phyloP scores from a whole-genome alignment of 2,329 filamentous ascomycete species.

The Diaporthe sp. region DNA sequence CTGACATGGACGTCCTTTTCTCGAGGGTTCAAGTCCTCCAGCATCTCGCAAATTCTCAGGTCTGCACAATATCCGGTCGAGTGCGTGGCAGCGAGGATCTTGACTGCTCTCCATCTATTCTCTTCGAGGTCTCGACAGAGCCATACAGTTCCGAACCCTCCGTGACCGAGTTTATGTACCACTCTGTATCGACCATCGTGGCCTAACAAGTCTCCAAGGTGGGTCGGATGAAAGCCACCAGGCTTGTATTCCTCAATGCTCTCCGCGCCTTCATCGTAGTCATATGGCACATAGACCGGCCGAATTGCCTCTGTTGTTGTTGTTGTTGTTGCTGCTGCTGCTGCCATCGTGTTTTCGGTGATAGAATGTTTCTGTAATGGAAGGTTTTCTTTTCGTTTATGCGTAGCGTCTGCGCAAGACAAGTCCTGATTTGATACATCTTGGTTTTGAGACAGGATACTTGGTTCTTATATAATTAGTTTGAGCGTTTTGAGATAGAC shows the following conservation, averaged over 20 bases:
- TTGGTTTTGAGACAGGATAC: too few relatives aligned
- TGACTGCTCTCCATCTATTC: background rate
- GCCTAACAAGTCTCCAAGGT: background rate
- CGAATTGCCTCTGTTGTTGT: background rate
- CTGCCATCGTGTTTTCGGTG: background rate
- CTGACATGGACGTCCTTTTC: background rate
- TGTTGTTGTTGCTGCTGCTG: too few relatives aligned
- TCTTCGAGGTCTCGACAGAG: background rate
- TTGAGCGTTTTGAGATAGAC: too few relatives aligned
- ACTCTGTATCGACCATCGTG: background rate
- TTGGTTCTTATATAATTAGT: too few relatives aligned
- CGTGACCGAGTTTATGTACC: background rate
- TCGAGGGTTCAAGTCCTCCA: background rate
- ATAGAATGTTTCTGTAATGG: background rate
- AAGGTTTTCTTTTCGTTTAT: background rate
- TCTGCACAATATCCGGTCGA: background rate
- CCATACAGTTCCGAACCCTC: conserved; percentile 6
- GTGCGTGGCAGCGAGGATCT: background rate
- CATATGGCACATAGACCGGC: background rate
- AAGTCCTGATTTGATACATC: too few relatives aligned
- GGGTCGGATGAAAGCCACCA: background rate
- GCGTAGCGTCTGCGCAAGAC: too few relatives aligned
- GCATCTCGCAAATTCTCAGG: background rate
- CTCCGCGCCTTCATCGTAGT: background rate
- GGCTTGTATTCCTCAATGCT: background rate